These are phyloP conservation scores for Ilyonectria mors-panacis DNA, from an alignment of 2,329 filamentous ascomycete genomes.

Conservation along the genomic window DNA sequence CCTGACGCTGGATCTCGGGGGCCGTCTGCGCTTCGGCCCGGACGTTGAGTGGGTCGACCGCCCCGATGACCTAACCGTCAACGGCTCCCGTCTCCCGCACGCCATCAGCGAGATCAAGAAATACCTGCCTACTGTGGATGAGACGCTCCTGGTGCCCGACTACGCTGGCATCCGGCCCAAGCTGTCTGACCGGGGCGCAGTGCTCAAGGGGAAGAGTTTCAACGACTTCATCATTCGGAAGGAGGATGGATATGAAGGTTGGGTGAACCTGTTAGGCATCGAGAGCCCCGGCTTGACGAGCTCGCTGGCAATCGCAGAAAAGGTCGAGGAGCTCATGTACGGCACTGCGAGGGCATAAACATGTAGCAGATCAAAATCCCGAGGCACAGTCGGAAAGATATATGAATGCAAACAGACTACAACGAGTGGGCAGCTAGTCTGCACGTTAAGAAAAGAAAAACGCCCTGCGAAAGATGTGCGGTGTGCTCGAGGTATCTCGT, in stretches of 20 bases:
- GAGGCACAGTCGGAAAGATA: slow-evolving; percentile 4
- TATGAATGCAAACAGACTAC: slow-evolving; percentile 23
- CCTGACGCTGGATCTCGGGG: slow-evolving; percentile 89
- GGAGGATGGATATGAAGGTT: slow-evolving; percentile 85
- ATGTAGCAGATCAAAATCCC: neutral
- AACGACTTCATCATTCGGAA: slow-evolving; percentile 86
- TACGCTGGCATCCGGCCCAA: slow-evolving; percentile 96
- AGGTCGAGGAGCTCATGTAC: slow-evolving; percentile 72
- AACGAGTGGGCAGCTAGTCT: slow-evolving; percentile 27
- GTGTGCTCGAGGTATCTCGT: slow-evolving; percentile 39
- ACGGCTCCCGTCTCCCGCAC: slow-evolving; percentile 71
- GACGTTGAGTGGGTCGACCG: slow-evolving; percentile 93
- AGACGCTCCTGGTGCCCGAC: slow-evolving; percentile 78
- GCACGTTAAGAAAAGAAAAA: slow-evolving; percentile 28
- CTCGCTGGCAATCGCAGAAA: slow-evolving; percentile 86
- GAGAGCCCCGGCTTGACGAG: slow-evolving; percentile 95
- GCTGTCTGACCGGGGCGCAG: slow-evolving; percentile 72
- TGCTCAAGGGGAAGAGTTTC: slow-evolving; percentile 77
- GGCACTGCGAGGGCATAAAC: slow-evolving; percentile 37
- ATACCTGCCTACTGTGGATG: slow-evolving; percentile 84
- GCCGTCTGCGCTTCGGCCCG: slow-evolving; percentile 90
- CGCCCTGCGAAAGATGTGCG: slow-evolving; percentile 28
- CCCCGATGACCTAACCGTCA: slow-evolving; percentile 79
- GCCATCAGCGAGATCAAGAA: slow-evolving; percentile 82
- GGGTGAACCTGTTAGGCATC: slow-evolving; percentile 92